Base-by-base conservation (phyloP, 495 filamentous ascomycete species). In the Bryoglossum gracile region DNA sequence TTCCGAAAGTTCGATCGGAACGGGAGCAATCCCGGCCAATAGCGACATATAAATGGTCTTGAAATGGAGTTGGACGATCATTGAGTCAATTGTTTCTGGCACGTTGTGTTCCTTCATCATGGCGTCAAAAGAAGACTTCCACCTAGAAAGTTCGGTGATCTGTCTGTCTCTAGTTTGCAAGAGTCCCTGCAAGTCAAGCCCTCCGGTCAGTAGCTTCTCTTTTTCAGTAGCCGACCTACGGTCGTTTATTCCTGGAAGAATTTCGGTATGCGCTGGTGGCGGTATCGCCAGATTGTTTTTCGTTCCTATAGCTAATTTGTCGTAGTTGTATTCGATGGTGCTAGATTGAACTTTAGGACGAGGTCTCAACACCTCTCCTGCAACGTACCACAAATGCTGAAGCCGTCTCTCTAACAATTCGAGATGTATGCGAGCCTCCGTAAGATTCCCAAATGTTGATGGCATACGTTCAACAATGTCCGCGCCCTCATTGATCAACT, bases 391-490 rank as follows among this genome's bases (percentile, higher is more conserved):
- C 5, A 37, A 28, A 36, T 43, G 26, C n/a, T 43, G 18, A 17
- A 50, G 23, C 25, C 48, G 24, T 37, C 48, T 43, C 4, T 30
- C 30, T 2, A 50, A 19, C 4, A 50, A 13, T 16, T 50, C 48
- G 2, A 43, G 39, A 43, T 50, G 34, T 17, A 43, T 17, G 17
- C 48, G 25, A 19, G 48, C 48, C 11, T 43, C 39, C 11, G 39
- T 10, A 13, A 50, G 4, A 14, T 14, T 34, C 11, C 36, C 4
- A 13, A 50, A 50, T 8, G 4, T 16, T 34, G 23, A 8, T 8
- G 48, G 48, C 39, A 50, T 50, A 14, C 24, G 30, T 24, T 35
- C 32, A 8, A 47, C 8, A 2, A 36, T 36, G 10, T 38, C 44
- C 8, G 14, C 30, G 11, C 18, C 44, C 18, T 23, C 13, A 10